These are phyloP conservation scores for Cordyceps pruinosa DNA, from an alignment of 2,329 filamentous ascomycete genomes.

Conservation along the genomic window DNA sequence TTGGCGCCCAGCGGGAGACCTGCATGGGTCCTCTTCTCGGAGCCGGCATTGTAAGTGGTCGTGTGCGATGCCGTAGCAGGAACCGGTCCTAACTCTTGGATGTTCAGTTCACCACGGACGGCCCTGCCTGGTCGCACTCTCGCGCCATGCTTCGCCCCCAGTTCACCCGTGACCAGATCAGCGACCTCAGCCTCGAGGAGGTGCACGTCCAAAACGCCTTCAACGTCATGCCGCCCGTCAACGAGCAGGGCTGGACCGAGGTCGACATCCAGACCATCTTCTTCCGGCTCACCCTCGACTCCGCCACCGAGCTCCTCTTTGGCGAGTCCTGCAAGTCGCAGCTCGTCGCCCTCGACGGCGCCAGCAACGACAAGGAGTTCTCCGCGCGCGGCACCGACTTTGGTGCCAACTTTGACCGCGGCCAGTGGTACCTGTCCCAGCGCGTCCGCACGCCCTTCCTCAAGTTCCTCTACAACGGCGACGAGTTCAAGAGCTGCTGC, in stretches of 20 bases:
- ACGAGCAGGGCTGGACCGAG: constrained; percentile 27
- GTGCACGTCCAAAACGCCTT: constrained; percentile 28
- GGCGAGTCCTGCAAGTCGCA: constrained; percentile 45
- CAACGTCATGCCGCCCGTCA: constrained; percentile 19
- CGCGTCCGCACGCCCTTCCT: constrained; percentile 44
- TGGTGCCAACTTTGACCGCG: constrained; percentile 26
- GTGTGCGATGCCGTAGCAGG: background rate
- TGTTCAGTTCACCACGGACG: constrained; percentile 28
- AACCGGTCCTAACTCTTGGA: background rate
- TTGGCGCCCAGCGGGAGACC: constrained; percentile 20
- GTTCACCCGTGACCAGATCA: constrained; percentile 37
- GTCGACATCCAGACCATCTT: constrained; percentile 42
- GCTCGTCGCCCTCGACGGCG: constrained; percentile 13
- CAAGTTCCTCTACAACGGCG: constrained; percentile 41
- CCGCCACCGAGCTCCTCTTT: constrained; percentile 52
- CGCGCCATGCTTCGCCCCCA: constrained; percentile 33
- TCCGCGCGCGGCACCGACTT: constrained; percentile 21
- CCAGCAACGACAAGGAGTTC: constrained; percentile 20
- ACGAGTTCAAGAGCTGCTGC: constrained; percentile 57
- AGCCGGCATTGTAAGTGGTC: constrained; percentile 26
- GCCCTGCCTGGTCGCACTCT: constrained; percentile 31
- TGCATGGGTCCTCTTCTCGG: constrained; percentile 36
- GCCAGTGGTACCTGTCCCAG: constrained; percentile 38
- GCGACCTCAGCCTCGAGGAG: constrained; percentile 36
- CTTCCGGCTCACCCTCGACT: constrained; percentile 43